Percentiles rank a stretch among this genome's conserved stretches.
phyloP scores from a whole-genome alignment of 2,329 filamentous ascomycete species.

The Arthroderma sp. region DNA sequence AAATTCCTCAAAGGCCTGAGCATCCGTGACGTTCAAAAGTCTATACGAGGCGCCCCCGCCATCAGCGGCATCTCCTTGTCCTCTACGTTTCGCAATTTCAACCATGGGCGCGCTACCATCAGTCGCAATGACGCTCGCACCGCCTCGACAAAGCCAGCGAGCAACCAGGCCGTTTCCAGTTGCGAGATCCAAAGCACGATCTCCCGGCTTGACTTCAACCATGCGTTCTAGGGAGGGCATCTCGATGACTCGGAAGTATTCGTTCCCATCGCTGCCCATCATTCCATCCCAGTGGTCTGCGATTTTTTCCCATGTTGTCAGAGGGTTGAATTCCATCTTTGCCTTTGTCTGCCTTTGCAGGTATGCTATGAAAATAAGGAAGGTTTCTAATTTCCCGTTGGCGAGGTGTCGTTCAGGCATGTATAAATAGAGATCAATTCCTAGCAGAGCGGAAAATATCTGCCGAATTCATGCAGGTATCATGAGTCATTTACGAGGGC shows the following conservation, averaged over 20 bases:
- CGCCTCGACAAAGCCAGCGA: conserved; percentile 29
- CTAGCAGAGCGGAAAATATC: too few species aligned
- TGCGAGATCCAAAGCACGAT: conserved; percentile 35
- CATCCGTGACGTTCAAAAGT: conserved; percentile 29
- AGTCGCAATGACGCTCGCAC: conserved; percentile 30
- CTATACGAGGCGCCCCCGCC: conserved; percentile 17
- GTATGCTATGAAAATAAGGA: background rate
- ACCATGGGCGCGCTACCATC: conserved; percentile 35
- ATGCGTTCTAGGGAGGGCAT: conserved; percentile 30
- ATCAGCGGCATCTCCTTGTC: too few species aligned
- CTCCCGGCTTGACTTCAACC: conserved; percentile 15
- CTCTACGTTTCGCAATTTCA: conserved; percentile 18
- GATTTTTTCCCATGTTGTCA: conserved; percentile 28
- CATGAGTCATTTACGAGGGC: too few species aligned
- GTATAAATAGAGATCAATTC: too few species aligned
- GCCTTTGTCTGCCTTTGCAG: too few species aligned
- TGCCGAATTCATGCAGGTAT: too few species aligned
- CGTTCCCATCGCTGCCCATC: conserved; percentile 31
- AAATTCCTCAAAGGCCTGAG: conserved; percentile 19
- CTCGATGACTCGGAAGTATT: conserved; percentile 34
- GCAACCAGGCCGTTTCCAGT: conserved; percentile 39
- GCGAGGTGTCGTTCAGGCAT: background rate
- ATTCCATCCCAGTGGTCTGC: conserved; percentile 32
- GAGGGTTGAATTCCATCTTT: background rate
- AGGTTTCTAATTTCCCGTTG: background rate